Evolutionary conservation across 371 early-diverging fungal genomes (phyloP).

Genomic region (Mortierella sp.): DNA sequence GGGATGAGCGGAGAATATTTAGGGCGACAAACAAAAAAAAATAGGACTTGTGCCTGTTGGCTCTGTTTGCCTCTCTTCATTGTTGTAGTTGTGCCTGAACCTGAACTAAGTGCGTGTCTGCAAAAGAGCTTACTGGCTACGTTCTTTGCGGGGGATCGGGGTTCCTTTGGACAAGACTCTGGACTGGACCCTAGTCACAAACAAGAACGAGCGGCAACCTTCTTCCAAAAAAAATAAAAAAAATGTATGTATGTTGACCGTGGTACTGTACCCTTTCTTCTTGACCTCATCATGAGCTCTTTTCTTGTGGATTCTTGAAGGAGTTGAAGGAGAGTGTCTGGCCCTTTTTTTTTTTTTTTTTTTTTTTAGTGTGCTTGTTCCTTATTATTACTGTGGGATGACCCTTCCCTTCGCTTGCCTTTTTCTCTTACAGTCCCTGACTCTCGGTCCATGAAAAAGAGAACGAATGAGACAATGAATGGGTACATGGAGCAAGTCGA

Average conservation of each 20-base stretch:
- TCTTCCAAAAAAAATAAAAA: not conserved
- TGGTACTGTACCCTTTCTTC: not conserved
- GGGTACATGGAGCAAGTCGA: no score
- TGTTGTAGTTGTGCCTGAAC: not conserved
- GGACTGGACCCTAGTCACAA: not conserved
- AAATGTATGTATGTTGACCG: not conserved
- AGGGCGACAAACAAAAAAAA: not conserved
- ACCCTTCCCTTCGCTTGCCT: not conserved
- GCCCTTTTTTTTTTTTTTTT: not conserved
- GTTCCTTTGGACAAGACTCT: not conserved
- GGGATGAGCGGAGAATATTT: slow-evolving; percentile 2
- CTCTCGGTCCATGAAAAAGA: not conserved
- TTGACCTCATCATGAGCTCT: not conserved
- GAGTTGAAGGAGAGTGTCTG: not conserved
- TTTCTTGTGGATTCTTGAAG: not conserved
- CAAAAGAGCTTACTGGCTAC: not conserved
- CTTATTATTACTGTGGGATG: no score
- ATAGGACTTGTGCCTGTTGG: not conserved
- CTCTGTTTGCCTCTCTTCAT: not conserved
- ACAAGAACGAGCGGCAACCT: not conserved
- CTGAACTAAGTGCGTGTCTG: not conserved
- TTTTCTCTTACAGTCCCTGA: not conserved
- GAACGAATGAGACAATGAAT: not conserved
- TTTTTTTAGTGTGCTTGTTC: not conserved
- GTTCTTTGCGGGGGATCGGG: not conserved